Base-by-base conservation (phyloP, 768 basidiomycete genomes). In the Mycena sanguinolenta region DNA sequence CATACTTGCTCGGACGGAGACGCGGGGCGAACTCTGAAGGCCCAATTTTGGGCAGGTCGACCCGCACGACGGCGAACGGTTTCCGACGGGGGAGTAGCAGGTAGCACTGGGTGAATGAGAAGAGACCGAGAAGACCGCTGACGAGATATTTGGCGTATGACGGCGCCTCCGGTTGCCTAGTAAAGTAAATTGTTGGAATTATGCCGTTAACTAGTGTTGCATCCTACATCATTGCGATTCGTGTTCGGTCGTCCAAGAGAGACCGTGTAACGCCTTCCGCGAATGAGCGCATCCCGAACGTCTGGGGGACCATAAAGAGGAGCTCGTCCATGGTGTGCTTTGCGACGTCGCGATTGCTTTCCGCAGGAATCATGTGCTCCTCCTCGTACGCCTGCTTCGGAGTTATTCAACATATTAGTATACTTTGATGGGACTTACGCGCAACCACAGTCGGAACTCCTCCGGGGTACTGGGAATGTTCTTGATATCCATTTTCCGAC, bases 181-280 rank as follows among this genome's bases (percentile, higher is more conserved):
- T 42, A 25, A 13, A 80, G n/a, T 49, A n/a, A n/a, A n/a, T 10
- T 12, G 23, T 50, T 25, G 25, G 25, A 38, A 49, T 50, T 25
- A 21, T 17, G 30, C 30, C 10, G 6, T 46, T 7, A 4, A 28
- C n/a, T 19, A 58, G 1, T n/a, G 13, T 8, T 10, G 42, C 17
- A 21, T 9, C 81, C 30, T 69, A 87, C 87, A 86, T 82, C 86
- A 88, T 86, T 9, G 85, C 84, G 17, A 81, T 76, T n/a, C 87
- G 78, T 0, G 84, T 82, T n/a, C 74, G 72, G 12, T 87, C 84
- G 8, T 86, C 84, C 38, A 88, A 65, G 27, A 86, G 60, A 49
- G 82, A 81, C 16, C 82, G 72, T 0, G 79, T 71, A n/a, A 86
- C 62, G 9, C 77, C 75, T 60, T 80, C 67, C 3, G 72, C 78